Percentiles rank a stretch among this genome's conserved stretches.
phyloP scores from a whole-genome alignment of 2,329 filamentous ascomycete genomes.

The Pleurostoma richardsiae region DNA sequence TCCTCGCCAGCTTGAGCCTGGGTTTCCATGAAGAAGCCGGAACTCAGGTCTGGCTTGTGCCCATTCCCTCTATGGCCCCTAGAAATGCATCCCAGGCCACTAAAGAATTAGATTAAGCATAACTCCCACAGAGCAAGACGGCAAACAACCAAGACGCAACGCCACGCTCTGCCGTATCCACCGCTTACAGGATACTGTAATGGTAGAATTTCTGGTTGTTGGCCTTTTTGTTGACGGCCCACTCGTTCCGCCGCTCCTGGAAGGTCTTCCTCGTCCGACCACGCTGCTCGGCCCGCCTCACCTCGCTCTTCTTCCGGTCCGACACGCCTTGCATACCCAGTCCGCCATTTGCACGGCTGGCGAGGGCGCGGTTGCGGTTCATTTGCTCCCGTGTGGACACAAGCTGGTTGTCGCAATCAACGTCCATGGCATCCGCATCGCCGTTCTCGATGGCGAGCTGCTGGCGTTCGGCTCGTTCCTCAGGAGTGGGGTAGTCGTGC shows the following conservation, averaged over 20 bases:
- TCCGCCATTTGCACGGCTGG: conserved; percentile 67
- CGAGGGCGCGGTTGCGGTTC: conserved; percentile 47
- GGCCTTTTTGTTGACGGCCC: conserved; percentile 64
- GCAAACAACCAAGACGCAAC: background rate
- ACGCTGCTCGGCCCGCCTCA: conserved; percentile 62
- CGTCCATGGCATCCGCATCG: conserved; percentile 26
- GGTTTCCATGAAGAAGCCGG: too few species aligned
- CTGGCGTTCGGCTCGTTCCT: conserved; percentile 64
- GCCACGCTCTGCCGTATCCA: conserved; percentile 20
- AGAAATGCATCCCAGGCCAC: too few species aligned
- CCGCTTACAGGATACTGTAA: conserved; percentile 38
- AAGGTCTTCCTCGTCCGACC: conserved; percentile 61
- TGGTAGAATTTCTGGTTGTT: conserved; percentile 69
- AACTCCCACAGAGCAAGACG: too few species aligned
- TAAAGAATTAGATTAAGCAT: too few species aligned
- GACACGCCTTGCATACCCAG: conserved; percentile 73
- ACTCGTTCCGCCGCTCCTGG: conserved; percentile 58
- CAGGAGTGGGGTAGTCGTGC: conserved; percentile 71
- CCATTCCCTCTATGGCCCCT: too few species aligned
- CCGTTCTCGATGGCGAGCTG: conserved; percentile 49
- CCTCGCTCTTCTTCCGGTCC: conserved; percentile 68
- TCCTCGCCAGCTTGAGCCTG: too few species aligned
- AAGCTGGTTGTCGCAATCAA: conserved; percentile 38
- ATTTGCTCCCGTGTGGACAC: conserved; percentile 25
- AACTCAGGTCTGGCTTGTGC: too few species aligned